A percentile compares a stretch with the other conserved stretches of the same genome.
Conservation (phyloP, 1,284 basidiomycete species). For the Trichosporon sp. region DNA sequence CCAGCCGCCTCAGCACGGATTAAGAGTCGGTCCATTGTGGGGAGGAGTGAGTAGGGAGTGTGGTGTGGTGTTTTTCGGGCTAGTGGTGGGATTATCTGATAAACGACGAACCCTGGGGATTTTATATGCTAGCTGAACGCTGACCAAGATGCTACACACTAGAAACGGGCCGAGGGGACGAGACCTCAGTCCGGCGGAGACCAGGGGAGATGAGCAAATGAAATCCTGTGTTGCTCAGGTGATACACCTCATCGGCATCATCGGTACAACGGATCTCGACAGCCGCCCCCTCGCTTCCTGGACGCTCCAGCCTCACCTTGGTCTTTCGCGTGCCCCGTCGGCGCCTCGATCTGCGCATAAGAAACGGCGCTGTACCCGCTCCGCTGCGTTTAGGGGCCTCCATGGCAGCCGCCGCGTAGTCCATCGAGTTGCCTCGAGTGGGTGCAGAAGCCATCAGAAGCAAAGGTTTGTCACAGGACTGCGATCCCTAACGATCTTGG, state of each 20-base stretch:
- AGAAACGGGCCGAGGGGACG: background rate
- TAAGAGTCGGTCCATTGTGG: background rate
- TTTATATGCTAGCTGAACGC: background rate
- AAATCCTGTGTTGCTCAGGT: background rate
- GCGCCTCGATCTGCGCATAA: background rate
- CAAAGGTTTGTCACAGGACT: background rate
- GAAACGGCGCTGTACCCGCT: background rate
- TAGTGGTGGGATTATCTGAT: background rate
- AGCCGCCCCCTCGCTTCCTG: background rate
- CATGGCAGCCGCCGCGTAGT: background rate
- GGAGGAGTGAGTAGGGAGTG: background rate
- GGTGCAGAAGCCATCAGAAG: background rate
- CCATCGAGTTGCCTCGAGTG: background rate
- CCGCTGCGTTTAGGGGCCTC: background rate
- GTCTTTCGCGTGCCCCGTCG: background rate
- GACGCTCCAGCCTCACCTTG: background rate
- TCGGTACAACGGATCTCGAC: background rate
- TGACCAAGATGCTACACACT: background rate
- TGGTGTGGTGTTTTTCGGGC: background rate
- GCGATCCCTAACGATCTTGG: background rate
- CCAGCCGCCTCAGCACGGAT: background rate
- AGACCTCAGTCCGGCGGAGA: background rate
- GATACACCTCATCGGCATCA: background rate
- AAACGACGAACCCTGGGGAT: background rate
- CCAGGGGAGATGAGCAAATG: background rate